phyloP scores from a whole-genome alignment of 345 rosid genomes.

The Zanthoxylum bungeanum region DNA sequence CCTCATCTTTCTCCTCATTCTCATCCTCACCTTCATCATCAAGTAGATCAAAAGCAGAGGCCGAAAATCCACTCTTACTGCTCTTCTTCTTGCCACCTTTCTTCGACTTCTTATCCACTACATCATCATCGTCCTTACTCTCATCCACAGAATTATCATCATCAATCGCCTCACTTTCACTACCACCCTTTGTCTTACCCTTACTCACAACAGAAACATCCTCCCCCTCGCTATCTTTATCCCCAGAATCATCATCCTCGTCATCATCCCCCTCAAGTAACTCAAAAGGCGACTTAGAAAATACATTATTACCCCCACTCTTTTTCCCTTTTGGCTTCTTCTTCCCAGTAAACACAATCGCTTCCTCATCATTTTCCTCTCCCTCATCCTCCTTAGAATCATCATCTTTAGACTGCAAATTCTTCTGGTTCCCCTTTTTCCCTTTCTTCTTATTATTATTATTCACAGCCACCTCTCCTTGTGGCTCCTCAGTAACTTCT shows the following conservation, averaged over 20 bases:
- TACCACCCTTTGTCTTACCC: conserved; percentile 47
- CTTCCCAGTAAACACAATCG: conserved; percentile 41
- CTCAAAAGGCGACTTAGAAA: conserved; percentile 39
- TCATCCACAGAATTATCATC: conserved; percentile 17
- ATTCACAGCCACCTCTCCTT: conserved; percentile 33
- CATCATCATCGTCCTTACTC: conserved; percentile 33
- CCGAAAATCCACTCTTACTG: conserved; percentile 17
- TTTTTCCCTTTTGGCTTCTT: conserved; percentile 55
- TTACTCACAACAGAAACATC: conserved; percentile 34
- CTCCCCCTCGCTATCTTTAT: conserved; percentile 31
- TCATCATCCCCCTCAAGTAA: conserved; percentile 40
- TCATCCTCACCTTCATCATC: conserved; percentile 16
- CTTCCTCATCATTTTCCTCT: conserved; percentile 35
- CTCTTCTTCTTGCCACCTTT: conserved; percentile 37
- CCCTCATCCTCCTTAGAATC: conserved; percentile 26
- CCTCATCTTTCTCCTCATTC: conserved; percentile 19
- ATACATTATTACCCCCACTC: conserved; percentile 24
- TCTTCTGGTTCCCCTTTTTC: conserved; percentile 52
- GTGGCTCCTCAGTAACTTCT: conserved; percentile 52
- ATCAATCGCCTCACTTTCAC: conserved; percentile 35
- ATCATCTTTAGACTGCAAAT: conserved; percentile 23
- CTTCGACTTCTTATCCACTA: conserved; percentile 42
- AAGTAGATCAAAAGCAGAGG: conserved; percentile 29
- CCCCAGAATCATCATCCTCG: conserved; percentile 25
- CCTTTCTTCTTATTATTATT: conserved; percentile 60